phyloP scores from a whole-genome alignment of 139 green algal species.

The Volvox reticuliferus region DNA sequence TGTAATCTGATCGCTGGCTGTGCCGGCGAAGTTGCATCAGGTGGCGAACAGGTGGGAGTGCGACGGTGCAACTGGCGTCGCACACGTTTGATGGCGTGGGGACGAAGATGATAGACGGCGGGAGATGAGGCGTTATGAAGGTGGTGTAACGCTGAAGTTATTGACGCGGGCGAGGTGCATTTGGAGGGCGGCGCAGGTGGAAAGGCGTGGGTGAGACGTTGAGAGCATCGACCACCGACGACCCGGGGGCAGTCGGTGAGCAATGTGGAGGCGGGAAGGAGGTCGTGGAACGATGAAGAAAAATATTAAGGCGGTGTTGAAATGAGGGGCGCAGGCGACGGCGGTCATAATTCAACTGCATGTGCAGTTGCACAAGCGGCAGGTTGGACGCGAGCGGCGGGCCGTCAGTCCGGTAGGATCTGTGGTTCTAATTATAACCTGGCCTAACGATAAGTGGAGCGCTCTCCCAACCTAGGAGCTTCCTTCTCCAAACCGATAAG shows the following conservation, averaged over 20 bases:
- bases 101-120: slow-evolving; percentile 1
- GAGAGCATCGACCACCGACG: background rate
- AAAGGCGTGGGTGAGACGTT: background rate
- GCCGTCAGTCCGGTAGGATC: slow-evolving; percentile 5
- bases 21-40: background rate
- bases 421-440: too few relatives aligned
- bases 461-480: too few relatives aligned
- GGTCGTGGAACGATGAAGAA: background rate
- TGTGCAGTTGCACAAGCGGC: background rate
- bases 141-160: background rate
- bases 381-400: background rate
- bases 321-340: background rate
- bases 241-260: background rate
- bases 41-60: background rate
- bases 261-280: background rate
- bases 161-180: background rate
- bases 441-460: too few relatives aligned
- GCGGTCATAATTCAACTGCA: background rate
- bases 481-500: too few relatives aligned
- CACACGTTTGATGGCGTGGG: slow-evolving; percentile 10
- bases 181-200: slow-evolving; percentile 1
- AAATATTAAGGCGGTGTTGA: background rate
- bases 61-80: background rate
- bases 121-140: slow-evolving; percentile 6
- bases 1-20: background rate